Evolutionary conservation across 176 grass and related monocot species (phyloP).

Genomic region (Aegilops speltoides): DNA sequence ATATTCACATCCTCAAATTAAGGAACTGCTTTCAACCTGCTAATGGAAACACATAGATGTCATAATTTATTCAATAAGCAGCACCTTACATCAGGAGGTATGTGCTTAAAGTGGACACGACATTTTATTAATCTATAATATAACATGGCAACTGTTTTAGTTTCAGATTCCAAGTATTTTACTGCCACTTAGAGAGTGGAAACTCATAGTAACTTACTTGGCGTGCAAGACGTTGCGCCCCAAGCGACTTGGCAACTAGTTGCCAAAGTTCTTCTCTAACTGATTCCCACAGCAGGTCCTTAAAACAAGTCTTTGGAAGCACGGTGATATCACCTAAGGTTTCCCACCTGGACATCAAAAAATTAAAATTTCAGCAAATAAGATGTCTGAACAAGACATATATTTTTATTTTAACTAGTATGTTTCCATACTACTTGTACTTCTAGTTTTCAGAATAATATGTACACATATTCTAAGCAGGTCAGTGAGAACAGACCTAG

Average conservation of each 20-base stretch:
- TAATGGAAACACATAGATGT: not conserved
- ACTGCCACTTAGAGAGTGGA: not conserved
- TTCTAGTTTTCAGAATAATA: not conserved
- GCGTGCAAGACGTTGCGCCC: constrained; percentile 70
- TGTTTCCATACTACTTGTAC: not conserved
- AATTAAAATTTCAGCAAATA: constrained; percentile 22
- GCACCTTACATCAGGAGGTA: not conserved
- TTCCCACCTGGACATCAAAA: constrained; percentile 70
- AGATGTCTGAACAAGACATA: not conserved
- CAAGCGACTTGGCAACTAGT: constrained; percentile 67
- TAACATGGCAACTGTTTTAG: not conserved
- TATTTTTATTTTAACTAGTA: constrained; percentile 2
- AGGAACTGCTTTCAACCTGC: not conserved
- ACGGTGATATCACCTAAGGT: constrained; percentile 78
- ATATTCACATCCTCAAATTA: constrained; percentile 15
- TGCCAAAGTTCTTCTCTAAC: constrained; percentile 83
- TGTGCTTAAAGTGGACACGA: not conserved
- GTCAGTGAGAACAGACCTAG: constrained; percentile 58
- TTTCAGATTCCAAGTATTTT: not conserved
- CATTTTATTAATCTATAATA: not conserved
- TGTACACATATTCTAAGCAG: not conserved
- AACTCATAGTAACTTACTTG: constrained; percentile 58
- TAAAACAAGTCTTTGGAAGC: constrained; percentile 89
- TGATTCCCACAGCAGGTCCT: constrained; percentile 75
- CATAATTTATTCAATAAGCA: constrained; percentile 1